Base-by-base conservation (phyloP, 2,329 filamentous ascomycete species). In the Lasiodiplodia sp. region DNA sequence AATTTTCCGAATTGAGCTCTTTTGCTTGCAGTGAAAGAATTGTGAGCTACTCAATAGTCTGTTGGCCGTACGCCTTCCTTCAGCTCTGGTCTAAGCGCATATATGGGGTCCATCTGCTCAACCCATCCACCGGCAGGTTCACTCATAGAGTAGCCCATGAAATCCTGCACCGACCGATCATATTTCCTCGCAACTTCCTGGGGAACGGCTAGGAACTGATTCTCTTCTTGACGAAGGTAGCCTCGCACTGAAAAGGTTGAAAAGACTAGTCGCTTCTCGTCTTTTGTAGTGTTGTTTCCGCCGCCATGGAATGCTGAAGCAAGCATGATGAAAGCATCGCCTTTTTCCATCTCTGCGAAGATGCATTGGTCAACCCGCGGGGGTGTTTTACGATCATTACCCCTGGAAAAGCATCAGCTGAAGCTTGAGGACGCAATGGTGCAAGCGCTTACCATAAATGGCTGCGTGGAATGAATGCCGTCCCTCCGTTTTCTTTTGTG, bases 141-240 rank as follows among this genome's bases (percentile, higher is more conserved):
- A 64, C 71, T 73, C 18, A 72, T 58, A 1, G 71, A 69, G 62
- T 73, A 74, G 1, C 73, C 72, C 23, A 72, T 70, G 51, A 72
- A 71, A 47, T 70, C 60, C 57, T 75, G 71, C 5, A 71, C 37
- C 14, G 34, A n/a, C 2, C 64, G 58, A 4, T 72, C 71, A 28
- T 73, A 57, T 67, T 73, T 57, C 55, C 72, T 69, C 31, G 75
- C 72, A 47, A 72, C 72, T 40, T 74, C 72, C 18, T 73, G 51
- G 31, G 72, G 69, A 21, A 73, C 73, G 1, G 75, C 72, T 16
- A 82, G 72, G 66, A 77, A 81, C 68, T 81, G 78, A 55, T 81
- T 82, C 72, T 83, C 80, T 69, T 82, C 79, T 66, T 68, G 66
- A 10, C 66, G 47, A 21, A 68, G 66, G 12, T 44, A 68, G 18